Conservation (phyloP, 2,329 filamentous ascomycete genomes). For the Pseudogymnoascus sp. region DNA sequence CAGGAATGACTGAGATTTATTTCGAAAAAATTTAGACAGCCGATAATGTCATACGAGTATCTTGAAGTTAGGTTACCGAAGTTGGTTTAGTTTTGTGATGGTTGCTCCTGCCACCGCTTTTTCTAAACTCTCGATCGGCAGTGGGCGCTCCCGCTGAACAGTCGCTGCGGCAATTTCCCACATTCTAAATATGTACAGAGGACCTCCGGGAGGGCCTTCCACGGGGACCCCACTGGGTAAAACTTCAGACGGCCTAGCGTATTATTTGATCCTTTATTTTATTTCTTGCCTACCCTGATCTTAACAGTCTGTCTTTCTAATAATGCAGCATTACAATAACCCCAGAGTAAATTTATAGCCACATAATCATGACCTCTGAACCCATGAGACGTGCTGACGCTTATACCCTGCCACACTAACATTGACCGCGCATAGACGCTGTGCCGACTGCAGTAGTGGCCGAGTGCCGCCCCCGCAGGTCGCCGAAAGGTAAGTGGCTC, state of each 20-base stretch:
- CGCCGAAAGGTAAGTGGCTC: neutral
- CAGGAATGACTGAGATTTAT: neutral
- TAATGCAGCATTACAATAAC: neutral
- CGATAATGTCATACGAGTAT: neutral
- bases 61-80: neutral
- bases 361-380: neutral
- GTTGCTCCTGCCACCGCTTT: neutral
- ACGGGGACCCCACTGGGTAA: neutral
- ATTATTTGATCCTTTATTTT: neutral
- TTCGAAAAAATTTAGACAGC: neutral
- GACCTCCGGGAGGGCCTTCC: neutral
- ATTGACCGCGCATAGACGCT: neutral
- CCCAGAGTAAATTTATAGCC: neutral
- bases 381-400: neutral
- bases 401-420: neutral
- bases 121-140: neutral
- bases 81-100: neutral
- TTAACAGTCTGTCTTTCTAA: neutral
- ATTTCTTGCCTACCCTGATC: neutral
- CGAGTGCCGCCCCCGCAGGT: neutral
- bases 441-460: neutral
- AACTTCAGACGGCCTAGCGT: neutral
- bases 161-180: neutral
- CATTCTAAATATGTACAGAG: neutral
- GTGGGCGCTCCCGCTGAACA: neutral